Evolutionary conservation across 1,284 basidiomycete species (phyloP).

Genomic region (Ustilago curta): DNA sequence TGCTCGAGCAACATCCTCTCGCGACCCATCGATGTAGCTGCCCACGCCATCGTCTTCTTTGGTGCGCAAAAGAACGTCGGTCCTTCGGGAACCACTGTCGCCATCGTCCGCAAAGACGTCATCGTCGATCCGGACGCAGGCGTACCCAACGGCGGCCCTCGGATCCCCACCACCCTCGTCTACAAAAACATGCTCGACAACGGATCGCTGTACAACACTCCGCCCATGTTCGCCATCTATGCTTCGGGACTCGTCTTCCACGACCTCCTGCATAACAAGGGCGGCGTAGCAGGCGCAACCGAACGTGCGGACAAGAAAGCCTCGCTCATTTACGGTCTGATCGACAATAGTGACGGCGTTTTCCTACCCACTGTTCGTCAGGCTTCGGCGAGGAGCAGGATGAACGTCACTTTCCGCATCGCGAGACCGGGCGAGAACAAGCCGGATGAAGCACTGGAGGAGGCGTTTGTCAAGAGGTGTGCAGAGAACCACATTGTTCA

Average conservation of each 20-base stretch:
- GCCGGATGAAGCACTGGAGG: slow-evolving; percentile 61
- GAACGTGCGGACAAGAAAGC: slow-evolving; percentile 54
- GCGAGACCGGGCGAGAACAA: slow-evolving; percentile 33
- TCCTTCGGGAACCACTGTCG: slow-evolving; percentile 89
- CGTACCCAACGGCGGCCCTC: slow-evolving; percentile 72
- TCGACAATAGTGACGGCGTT: slow-evolving; percentile 53
- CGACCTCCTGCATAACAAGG: slow-evolving; percentile 74
- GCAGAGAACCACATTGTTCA: slow-evolving; percentile 56
- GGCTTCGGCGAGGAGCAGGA: slow-evolving; percentile 58
- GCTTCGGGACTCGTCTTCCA: slow-evolving; percentile 87
- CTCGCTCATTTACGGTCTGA: slow-evolving; percentile 56
- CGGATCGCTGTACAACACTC: slow-evolving; percentile 91
- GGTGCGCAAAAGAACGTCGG: slow-evolving; percentile 99
- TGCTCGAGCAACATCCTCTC: slow-evolving; percentile 98
- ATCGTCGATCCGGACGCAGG: slow-evolving; percentile 64
- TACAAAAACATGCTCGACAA: slow-evolving; percentile 88
- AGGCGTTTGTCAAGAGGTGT: slow-evolving; percentile 59
- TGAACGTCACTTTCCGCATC: slow-evolving; percentile 68
- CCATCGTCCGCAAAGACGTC: slow-evolving; percentile 92
- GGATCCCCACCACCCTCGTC: slow-evolving; percentile 81
- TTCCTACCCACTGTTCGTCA: slow-evolving; percentile 61
- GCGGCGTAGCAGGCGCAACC: slow-evolving; percentile 76
- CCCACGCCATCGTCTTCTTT: slow-evolving; percentile 86
- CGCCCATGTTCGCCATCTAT: slow-evolving; percentile 92
- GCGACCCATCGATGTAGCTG: slow-evolving; percentile 84